Base-by-base conservation (phyloP, 805 yeast species). In the Starmerella geochares region DNA sequence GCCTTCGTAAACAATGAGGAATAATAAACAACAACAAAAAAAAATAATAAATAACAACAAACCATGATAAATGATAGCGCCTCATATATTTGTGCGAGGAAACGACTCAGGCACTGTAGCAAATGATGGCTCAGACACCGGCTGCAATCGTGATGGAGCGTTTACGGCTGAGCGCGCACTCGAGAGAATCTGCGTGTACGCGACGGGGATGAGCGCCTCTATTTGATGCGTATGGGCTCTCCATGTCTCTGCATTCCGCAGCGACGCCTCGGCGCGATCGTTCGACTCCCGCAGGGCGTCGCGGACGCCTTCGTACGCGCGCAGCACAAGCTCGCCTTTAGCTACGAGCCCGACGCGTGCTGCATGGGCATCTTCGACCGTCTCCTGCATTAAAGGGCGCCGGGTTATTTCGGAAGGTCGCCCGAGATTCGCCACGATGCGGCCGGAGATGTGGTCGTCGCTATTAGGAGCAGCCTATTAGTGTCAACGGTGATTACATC, bases 151-250 rank as follows among this genome's bases (percentile, higher is more conserved):
- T 11, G n/a, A 27, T 6, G 5, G 28, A 16, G 5, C 14, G 21
- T 14, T 21, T 11, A 13, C 27, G 2, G 20, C 36, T 6, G 27
- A 20, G 28, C 37, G 37, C 37, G 28, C 37, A 28, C 46, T 42
- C 4, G 54, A 28, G 17, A 53, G 47, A 20, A 49, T 13, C 21
- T 42, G 28, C 8, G 57, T 49, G 25, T 52, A 50, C 11, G 45
- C 41, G 6, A 24, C 5, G 4, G 56, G 54, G 9, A 49, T 37
- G n/a, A 47, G 27, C 7, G n/a, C 11, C 31, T 54, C 57, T 3
- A 54, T 19, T 19, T 41, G 49, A 27, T 25, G 37, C 25, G 46
- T 29, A 1, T 46, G 2, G 2, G 13, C 32, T 2, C 33, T 24
- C 48, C 49, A 39, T 9, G 7, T 1, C 7, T 45, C 38, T 16